Evolutionary conservation across 257 asterid species (phyloP), one percentile per base, ranked within the genome.

Genomic region (Solanum piurae): DNA sequence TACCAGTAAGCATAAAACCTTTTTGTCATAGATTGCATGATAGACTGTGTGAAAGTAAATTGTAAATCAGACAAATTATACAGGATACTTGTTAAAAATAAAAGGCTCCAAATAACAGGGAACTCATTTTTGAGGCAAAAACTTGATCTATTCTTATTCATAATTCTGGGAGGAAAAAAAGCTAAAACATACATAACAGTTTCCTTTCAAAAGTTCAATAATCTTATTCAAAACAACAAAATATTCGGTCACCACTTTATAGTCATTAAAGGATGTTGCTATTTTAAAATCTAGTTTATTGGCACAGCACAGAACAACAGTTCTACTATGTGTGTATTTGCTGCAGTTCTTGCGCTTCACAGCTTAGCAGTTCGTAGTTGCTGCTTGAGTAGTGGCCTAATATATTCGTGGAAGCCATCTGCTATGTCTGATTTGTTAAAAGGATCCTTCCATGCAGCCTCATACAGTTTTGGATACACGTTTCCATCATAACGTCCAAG

Each of bases 371-470:
- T 36, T 60, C 44, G 95, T 83, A 95, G 93, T 88, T 96, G 96
- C 87, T 94, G 96, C 95, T 92, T 96, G 27, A 97, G 94, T 92
- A 96, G 75, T 38, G 99, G 99, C 92, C 92, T 92, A 33, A 97
- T 72, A 83, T 96, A 97, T 88, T 97, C 96, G 13, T 94, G 94
- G 89, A 92, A 96, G 80, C 99, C 99, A 71, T 94, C 99, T 3
- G 98, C 91, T 25, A 97, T 33, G 37, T 88, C 95, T 3, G 96
- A 68, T 4, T 97, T 95, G 29, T 97, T 97, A 86, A 97, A 77
- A 13, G 99, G 99, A 88, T 96, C 98, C 90, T 94, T 96, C 99
- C 98, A 95, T 25, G 99, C 99, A 33, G 94, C 99, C 88, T 94
- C 98, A 7, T 96, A 97, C 40, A 97, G 98, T 74, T 95, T 94